These are phyloP conservation scores for Fusarium illudens DNA, from an alignment of 2,329 filamentous ascomycete species.

Conservation along the genomic window DNA sequence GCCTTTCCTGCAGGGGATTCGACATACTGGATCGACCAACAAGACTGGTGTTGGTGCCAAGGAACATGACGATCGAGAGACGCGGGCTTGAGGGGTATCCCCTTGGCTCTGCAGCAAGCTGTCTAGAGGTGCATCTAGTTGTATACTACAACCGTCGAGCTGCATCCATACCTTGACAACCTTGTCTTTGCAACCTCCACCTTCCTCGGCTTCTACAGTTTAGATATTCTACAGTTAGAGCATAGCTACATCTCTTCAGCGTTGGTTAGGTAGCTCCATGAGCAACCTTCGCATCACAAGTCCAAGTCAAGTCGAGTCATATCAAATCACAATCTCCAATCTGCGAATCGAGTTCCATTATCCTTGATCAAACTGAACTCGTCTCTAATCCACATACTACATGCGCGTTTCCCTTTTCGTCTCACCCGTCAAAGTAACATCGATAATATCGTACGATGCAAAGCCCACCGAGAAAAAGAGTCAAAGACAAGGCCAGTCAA, in stretches of 20 bases:
- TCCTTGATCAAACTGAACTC: slow-evolving; percentile 29
- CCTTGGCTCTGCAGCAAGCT: background rate
- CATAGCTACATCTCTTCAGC: too few species aligned
- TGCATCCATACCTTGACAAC: background rate
- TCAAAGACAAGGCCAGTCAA: slow-evolving; percentile 23
- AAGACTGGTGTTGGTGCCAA: background rate
- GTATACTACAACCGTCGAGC: background rate
- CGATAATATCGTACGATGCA: slow-evolving; percentile 23
- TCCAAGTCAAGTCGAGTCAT: too few species aligned
- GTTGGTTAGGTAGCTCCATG: background rate
- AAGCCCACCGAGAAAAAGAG: slow-evolving; percentile 12
- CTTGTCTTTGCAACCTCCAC: background rate
- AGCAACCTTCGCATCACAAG: background rate
- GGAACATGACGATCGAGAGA: background rate
- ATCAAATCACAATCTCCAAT: background rate
- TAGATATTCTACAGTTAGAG: too few species aligned
- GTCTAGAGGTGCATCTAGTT: background rate
- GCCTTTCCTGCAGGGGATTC: background rate
- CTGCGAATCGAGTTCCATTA: background rate
- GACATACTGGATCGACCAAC: background rate
- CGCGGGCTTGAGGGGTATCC: background rate
- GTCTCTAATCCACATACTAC: slow-evolving; percentile 18
- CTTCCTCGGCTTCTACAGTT: background rate
- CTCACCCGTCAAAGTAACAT: slow-evolving; percentile 14
- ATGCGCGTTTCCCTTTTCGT: slow-evolving; percentile 5